Evolutionary conservation across 108 stramenopile species (phyloP).

Genomic region (Nannochloropsis granulata): DNA sequence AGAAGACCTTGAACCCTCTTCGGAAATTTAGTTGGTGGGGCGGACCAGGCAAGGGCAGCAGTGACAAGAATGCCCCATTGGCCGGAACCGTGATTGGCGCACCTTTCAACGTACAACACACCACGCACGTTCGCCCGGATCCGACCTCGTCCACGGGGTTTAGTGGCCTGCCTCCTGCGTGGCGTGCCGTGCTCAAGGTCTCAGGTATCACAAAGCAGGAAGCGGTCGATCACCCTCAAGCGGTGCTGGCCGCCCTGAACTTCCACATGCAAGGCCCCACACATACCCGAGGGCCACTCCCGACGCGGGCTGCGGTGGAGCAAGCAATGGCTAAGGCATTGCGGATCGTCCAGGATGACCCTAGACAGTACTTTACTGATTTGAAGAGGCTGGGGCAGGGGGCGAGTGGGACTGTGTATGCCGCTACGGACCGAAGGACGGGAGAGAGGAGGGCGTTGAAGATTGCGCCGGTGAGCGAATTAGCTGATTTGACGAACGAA

Average conservation of each 20-base stretch:
- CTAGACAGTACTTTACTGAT: slow-evolving; percentile 34
- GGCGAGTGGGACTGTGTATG: slow-evolving; percentile 43
- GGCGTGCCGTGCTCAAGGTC: slow-evolving; percentile 41
- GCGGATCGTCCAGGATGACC: slow-evolving; percentile 36
- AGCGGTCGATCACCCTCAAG: slow-evolving; percentile 44
- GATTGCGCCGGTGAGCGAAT: slow-evolving; percentile 39
- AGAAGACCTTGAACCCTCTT: background rate
- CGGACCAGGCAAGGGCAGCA: background rate
- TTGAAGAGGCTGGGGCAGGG: slow-evolving; percentile 47
- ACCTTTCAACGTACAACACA: slow-evolving; percentile 45
- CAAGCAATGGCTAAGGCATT: slow-evolving; percentile 13
- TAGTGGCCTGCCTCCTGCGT: slow-evolving; percentile 41
- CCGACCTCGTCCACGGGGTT: slow-evolving; percentile 35
- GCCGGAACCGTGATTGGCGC: slow-evolving; percentile 24
- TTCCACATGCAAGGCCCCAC: slow-evolving; percentile 48
- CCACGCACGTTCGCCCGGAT: slow-evolving; percentile 36
- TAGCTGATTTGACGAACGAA: slow-evolving; percentile 43
- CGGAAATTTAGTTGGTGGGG: background rate
- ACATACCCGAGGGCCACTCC: slow-evolving; percentile 11
- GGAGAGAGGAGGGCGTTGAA: slow-evolving; percentile 44
- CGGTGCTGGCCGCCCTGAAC: slow-evolving; percentile 44
- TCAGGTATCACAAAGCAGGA: slow-evolving; percentile 52
- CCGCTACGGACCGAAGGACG: slow-evolving; percentile 31
- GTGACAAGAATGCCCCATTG: background rate
- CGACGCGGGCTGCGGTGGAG: background rate